These are phyloP conservation scores for Gastrolobium villosum DNA, from an alignment of 306 rosid genomes.

Conservation along the genomic window DNA sequence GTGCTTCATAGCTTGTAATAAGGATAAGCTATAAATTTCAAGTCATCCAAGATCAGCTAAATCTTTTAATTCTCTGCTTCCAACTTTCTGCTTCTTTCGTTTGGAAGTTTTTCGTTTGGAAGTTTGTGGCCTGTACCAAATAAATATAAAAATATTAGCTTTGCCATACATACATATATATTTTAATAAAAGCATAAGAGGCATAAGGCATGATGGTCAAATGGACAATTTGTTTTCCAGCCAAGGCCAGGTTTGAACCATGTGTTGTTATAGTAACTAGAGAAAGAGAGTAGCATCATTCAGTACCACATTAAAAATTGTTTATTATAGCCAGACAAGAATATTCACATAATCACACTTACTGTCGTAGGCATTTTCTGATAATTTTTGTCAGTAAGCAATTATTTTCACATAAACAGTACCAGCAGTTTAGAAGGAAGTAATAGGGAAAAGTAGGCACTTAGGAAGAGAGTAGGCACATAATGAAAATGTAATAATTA, in stretches of 20 bases:
- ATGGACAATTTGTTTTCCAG: background rate
- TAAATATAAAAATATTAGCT: conserved; percentile 6
- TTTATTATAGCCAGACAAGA: background rate
- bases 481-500: too few relatives aligned
- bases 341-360: too few relatives aligned
- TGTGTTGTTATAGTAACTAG: too few relatives aligned
- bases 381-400: background rate
- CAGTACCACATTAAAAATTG: background rate
- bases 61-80: background rate
- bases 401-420: background rate
- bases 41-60: background rate
- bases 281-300: too few relatives aligned
- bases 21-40: background rate
- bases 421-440: background rate
- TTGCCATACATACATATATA: background rate
- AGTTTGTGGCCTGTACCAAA: conserved; percentile 30
- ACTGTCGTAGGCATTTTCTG: background rate
- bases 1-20: background rate
- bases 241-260: background rate
- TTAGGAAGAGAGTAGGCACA: too few relatives aligned
- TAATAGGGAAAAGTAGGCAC: background rate
- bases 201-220: background rate
- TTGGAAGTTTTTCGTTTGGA: conserved; percentile 22
- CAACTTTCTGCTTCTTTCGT: conserved; percentile 36
- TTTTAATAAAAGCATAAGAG: background rate